Base-by-base conservation (phyloP, 495 filamentous ascomycete species). In the Xylaria longipes region DNA sequence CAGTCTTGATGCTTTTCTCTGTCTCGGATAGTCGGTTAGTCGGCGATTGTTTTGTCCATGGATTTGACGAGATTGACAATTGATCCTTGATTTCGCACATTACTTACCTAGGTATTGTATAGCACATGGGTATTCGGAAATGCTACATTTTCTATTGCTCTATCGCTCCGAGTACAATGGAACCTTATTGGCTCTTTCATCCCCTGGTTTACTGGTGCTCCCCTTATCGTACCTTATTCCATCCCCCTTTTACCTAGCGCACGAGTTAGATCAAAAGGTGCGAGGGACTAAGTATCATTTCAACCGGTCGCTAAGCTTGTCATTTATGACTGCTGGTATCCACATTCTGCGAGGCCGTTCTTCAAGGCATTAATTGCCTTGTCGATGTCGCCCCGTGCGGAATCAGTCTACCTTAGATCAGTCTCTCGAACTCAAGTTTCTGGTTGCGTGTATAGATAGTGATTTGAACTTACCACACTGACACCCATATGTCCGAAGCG, bases 401-500 rank as follows among this genome's bases (percentile, higher is more conserved):
- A 84, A 75, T 91, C 89, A 68, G 86, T 89, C 87, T 89, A 56
- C 52, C 22, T 45, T 12, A 64, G 17, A 61, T 77, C 61, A 80
- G 77, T 73, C 66, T 72, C 52, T 41, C 48, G 29, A 37, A 60
- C 50, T 60, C 14, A 27, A 68, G 37, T n/a, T 41, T 52, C 83
- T 82, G 43, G 85, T 81, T 80, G 81, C 35, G 79, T 77, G 71
- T 86, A 86, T 68, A 80, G 87, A 63, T 48, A 17, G 8, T 37
- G n/a, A 33, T 56, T 58, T 71, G 20, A 56, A 73, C 86, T 81
- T 82, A 89, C 86, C 69, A 97, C 92, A 82, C 91, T 95, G 61
- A 98, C 94, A 72, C 96, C 96, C 96, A 99, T 99, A 83, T 99
- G 96, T 41, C 95, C 95, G 70, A 89, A 87, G 25, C 87, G 84